These are phyloP conservation scores for Pyracantha coccinea DNA, from an alignment of 331 rosid species.

Conservation along the genomic window DNA sequence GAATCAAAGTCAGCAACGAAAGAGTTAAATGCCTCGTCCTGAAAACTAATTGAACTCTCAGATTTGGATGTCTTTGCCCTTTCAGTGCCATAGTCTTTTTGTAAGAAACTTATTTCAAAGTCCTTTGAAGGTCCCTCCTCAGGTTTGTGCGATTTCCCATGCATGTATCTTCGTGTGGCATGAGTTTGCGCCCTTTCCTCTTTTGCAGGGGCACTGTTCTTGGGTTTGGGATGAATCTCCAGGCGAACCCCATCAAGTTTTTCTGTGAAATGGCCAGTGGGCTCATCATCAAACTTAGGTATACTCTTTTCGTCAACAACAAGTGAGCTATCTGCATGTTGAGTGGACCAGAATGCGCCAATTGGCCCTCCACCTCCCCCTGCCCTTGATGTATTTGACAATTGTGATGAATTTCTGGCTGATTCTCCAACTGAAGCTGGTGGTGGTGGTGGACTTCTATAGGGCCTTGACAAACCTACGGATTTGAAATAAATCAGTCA, in stretches of 20 bases:
- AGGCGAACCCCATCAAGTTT: slow-evolving; percentile 36
- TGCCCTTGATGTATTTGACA: slow-evolving; percentile 36
- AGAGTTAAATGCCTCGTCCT: slow-evolving; percentile 56
- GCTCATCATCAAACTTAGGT: slow-evolving; percentile 64
- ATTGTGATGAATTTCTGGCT: slow-evolving; percentile 45
- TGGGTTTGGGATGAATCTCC: slow-evolving; percentile 40
- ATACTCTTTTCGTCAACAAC: slow-evolving; percentile 32
- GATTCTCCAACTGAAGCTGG: slow-evolving; percentile 57
- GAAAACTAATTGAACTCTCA: slow-evolving; percentile 36
- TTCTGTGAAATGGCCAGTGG: slow-evolving; percentile 30
- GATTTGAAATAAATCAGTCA: slow-evolving; percentile 8
- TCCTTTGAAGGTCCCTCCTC: slow-evolving; percentile 44
- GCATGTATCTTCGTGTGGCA: slow-evolving; percentile 32
- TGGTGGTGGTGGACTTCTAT: slow-evolving; percentile 75
- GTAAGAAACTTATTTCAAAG: slow-evolving; percentile 48
- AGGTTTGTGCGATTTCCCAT: slow-evolving; percentile 38
- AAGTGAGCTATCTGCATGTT: slow-evolving; percentile 53
- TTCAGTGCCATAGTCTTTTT: slow-evolving; percentile 26
- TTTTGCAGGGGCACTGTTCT: slow-evolving; percentile 36
- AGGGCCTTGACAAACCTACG: slow-evolving; percentile 49
- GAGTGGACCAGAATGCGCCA: slow-evolving; percentile 89
- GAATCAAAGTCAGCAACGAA: slow-evolving; percentile 82
- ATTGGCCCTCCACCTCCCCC: slow-evolving; percentile 55
- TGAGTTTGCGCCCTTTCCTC: slow-evolving; percentile 30
- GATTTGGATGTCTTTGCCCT: slow-evolving; percentile 28